Conservation (phyloP, 495 filamentous ascomycete species). For the Glonium stellatum region DNA sequence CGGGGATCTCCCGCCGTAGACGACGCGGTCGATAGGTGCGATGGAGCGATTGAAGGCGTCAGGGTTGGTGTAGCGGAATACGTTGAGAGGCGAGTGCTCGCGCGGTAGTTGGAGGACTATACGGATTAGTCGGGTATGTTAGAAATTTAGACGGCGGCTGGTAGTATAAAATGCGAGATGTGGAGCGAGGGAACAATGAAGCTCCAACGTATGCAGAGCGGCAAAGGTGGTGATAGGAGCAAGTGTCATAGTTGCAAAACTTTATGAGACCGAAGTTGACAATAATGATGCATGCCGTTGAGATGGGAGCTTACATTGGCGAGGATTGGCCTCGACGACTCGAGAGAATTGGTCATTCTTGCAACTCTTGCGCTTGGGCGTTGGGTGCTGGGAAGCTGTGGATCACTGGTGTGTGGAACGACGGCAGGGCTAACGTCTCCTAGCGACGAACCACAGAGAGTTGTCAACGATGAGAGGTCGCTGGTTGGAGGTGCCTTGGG, state of each 20-base stretch:
- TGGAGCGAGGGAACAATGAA: neutral
- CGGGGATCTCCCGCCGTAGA: conserved; percentile 52
- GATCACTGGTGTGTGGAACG: neutral
- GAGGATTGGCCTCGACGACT: conserved; percentile 7
- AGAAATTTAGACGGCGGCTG: neutral
- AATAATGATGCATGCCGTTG: neutral
- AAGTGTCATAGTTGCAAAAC: no score
- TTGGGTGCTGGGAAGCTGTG: neutral
- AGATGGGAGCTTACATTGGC: conserved; percentile 3
- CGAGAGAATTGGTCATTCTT: conserved; percentile 1
- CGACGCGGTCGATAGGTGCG: conserved; percentile 42
- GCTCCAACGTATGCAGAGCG: no score
- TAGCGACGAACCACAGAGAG: neutral
- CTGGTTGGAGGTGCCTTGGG: neutral
- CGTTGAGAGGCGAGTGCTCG: conserved; percentile 73
- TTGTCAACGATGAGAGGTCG: neutral
- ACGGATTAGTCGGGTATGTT: neutral
- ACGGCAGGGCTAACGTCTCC: neutral
- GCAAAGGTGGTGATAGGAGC: neutral
- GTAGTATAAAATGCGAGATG: neutral
- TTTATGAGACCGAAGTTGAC: neutral
- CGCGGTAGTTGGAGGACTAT: conserved; percentile 41
- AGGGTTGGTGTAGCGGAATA: conserved; percentile 70
- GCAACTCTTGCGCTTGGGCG: neutral
- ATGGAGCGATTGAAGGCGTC: conserved; percentile 49